phyloP scores from a whole-genome alignment of 1,284 basidiomycete genomes.

The Cronartium quercuum region DNA sequence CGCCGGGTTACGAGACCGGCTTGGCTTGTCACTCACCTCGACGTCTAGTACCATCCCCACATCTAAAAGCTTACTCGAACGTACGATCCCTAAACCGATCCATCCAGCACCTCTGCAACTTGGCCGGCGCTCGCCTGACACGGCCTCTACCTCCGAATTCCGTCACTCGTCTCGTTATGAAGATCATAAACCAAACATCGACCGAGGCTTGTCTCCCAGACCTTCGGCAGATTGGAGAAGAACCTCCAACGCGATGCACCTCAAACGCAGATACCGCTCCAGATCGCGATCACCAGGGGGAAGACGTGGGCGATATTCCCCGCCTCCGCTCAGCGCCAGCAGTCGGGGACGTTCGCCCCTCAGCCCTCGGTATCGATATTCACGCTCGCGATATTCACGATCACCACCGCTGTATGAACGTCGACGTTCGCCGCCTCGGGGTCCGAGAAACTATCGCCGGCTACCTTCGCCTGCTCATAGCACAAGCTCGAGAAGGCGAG shows the following conservation, averaged over 20 bases:
- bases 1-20: background rate
- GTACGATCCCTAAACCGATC: background rate
- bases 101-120: background rate
- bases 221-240: background rate
- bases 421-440: background rate
- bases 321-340: background rate
- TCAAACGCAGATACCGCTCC: background rate
- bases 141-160: background rate
- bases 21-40: background rate
- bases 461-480: background rate
- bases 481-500: background rate
- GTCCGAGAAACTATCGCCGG: background rate
- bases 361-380: background rate
- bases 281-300: background rate
- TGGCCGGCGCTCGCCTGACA: background rate
- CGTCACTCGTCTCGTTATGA: background rate
- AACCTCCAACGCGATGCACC: background rate
- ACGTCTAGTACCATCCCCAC: background rate
- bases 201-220: background rate
- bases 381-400: background rate
- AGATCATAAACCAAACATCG: background rate
- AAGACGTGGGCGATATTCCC: conserved; percentile 1
- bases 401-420: background rate
- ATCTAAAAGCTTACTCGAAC: background rate
- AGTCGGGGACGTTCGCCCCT: background rate